Evolutionary conservation across 306 rosid species (phyloP), one percentile per base, ranked within the genome.

Genomic region (Begonia loranthoides): DNA sequence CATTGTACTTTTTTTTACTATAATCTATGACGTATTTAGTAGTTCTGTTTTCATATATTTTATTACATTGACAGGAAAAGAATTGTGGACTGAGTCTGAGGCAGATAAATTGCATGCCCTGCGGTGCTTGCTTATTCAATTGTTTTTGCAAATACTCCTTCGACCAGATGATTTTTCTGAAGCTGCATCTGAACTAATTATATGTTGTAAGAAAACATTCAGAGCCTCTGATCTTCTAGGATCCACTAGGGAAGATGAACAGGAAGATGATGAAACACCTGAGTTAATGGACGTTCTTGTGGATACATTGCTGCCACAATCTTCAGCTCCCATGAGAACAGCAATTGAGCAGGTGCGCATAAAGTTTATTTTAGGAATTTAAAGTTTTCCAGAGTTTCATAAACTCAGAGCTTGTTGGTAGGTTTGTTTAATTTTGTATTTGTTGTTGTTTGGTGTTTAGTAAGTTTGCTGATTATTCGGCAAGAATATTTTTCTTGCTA

Each of bases 261-360:
- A 52, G 40, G 86, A 83, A 54, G 77, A 15, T 66, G 94, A 76
- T 55, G 63, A 63, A 46, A 70, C 77, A 10, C 95, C 94, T 44
- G 76, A 79, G 49, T 67, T 80, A 64, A 80, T 80, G 84, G 94
- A 90, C 43, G 99, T 86, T 78, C 92, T 90, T 56, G 82, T 86
- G 62, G 99, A 90, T 67, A 86, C 99, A 15, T 71, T 86, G 71
- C 81, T 90, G 58, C 99, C 94, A 46, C 81, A 86, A 72, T 82
- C 99, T 58, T 76, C 99, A 34, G 79, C 81, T 55, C 88, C 88
- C 38, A 67, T 80, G 88, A 82, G 93, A 55, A 66, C 94, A 64
- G 76, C 96, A 52, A 90, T 86, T 49, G 99, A 90, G 73, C 99
- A 82, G 99, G 99, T 86, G 15, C 55, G 66, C 33, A 57, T 50